These are phyloP conservation scores for Tulasnella sp. DNA, from an alignment of 768 basidiomycete genomes.

Conservation along the genomic window DNA sequence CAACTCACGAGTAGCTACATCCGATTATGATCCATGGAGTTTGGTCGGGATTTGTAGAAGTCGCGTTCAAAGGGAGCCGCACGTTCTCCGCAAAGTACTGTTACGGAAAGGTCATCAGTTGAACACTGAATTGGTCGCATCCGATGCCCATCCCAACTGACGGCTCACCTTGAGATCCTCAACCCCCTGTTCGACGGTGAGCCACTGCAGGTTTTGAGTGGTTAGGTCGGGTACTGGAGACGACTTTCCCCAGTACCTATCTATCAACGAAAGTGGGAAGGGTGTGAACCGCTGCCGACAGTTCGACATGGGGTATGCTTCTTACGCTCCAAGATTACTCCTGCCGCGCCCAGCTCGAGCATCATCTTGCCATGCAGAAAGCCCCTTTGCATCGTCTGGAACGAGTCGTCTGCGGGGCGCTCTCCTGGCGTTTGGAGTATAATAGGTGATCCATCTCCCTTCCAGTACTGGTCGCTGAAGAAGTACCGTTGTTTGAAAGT, in stretches of 20 bases:
- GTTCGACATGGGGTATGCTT: too few species aligned
- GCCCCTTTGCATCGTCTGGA: neutral
- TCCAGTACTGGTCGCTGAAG: slow-evolving; percentile 26
- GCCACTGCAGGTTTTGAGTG: neutral
- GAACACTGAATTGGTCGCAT: too few species aligned
- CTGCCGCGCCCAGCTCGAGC: slow-evolving; percentile 21
- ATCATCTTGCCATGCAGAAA: slow-evolving; percentile 6
- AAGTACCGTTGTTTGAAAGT: slow-evolving; percentile 36
- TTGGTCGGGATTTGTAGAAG: neutral
- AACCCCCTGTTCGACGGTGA: slow-evolving; percentile 2
- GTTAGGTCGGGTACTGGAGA: neutral
- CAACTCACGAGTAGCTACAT: slow-evolving; percentile 23
- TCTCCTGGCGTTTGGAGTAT: slow-evolving; percentile 27
- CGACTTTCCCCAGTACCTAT: slow-evolving; percentile 24
- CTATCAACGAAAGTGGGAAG: neutral
- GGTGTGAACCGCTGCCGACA: too few species aligned
- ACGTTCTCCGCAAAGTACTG: slow-evolving; percentile 35
- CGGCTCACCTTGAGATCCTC: slow-evolving; percentile 17
- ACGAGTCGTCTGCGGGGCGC: slow-evolving; percentile 2
- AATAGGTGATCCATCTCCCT: slow-evolving; percentile 7
- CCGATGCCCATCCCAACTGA: slow-evolving; percentile 10
- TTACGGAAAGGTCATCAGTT: neutral
- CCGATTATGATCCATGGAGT: neutral
- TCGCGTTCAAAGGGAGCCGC: neutral
- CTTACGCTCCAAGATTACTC: slow-evolving; percentile 29